Base-by-base conservation (phyloP, 2,329 filamentous ascomycete genomes). In the Arthrobotrys entomopaga region DNA sequence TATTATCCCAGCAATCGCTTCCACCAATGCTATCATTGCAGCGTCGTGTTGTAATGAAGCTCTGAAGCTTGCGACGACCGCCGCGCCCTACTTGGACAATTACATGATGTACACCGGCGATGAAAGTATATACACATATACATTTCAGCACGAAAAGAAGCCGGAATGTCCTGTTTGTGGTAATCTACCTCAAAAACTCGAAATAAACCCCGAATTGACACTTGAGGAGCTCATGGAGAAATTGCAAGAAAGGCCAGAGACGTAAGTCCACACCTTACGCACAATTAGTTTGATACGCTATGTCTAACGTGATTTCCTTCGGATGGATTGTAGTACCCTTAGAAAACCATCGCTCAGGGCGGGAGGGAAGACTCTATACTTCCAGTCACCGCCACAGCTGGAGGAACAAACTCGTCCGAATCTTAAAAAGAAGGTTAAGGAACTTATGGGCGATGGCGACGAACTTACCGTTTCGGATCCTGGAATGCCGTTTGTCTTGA, bases 101-200 rank as follows among this genome's bases (percentile, higher is more conserved):
- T 99, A 99, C 83, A 98, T 98, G 93, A 97, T 97, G 91, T 99
- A 99, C 82, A 97, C 92, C 11, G 95, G 96, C 53, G 93, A 98
- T 79, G 94, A 96, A 79, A 87, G 91, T 77, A 90, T 99, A 77
- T 99, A 99, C 84, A 99, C 95, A 0, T 97, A 97, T 82, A 99
- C 95, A 0, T 99, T 98, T 81, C 90, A 93, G 79, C 93, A 97
- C 79, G 90, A 97, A 82, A 92, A 91, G 84, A 98, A 97, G 82
- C 87, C 90, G 15, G 95, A 98, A 82, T 99, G 95, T 77, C 93
- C 95, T 1, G 95, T 98, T 5, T 99, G 95, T 80, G 93, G 94
- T 16, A 91, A 92, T 61, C 83, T 92, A 69, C 89, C 95, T 2
- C 90, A 92, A 60, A 89, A 90, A 24, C 84, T 98, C 13, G 83